Evolutionary conservation across 768 basidiomycete genomes (phyloP).

Genomic region (Naganishia antarctica): DNA sequence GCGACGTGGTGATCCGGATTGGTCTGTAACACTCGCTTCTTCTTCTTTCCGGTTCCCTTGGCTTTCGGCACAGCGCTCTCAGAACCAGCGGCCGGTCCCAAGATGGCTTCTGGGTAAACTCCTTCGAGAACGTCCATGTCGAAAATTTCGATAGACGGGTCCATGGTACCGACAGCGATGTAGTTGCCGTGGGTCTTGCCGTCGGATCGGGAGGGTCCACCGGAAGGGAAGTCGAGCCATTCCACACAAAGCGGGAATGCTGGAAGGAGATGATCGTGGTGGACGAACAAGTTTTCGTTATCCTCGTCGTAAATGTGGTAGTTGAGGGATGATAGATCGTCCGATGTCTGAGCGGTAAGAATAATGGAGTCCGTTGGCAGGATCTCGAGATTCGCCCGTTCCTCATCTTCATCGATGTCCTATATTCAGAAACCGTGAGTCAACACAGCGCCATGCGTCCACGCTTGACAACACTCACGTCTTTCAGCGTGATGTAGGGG

Average conservation of each 20-base stretch:
- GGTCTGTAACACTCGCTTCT: conserved; percentile 77
- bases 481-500: conserved; percentile 93
- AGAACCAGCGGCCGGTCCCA: conserved; percentile 66
- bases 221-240: conserved; percentile 86
- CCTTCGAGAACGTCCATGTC: conserved; percentile 87
- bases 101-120: conserved; percentile 84
- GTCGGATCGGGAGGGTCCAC: conserved; percentile 24
- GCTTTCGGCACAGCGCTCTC: conserved; percentile 43
- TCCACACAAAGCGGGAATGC: conserved; percentile 97
- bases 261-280: conserved; percentile 96
- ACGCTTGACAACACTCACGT: conserved; percentile 53
- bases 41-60: conserved; percentile 88
- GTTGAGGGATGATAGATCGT: conserved; percentile 92
- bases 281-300: conserved; percentile 72
- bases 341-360: conserved; percentile 88
- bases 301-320: conserved; percentile 89
- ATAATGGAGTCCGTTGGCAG: conserved; percentile 86
- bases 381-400: conserved; percentile 83
- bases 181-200: conserved; percentile 62
- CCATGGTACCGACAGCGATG: conserved; percentile 92
- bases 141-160: conserved; percentile 99
- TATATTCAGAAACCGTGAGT: no score
- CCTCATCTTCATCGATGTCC: conserved; percentile 58
- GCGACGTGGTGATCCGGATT: conserved; percentile 79
- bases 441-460: no score